Evolutionary conservation across 2,329 filamentous ascomycete genomes (phyloP), one percentile per base, ranked within the genome.

Genomic region (Microdochium nivale): DNA sequence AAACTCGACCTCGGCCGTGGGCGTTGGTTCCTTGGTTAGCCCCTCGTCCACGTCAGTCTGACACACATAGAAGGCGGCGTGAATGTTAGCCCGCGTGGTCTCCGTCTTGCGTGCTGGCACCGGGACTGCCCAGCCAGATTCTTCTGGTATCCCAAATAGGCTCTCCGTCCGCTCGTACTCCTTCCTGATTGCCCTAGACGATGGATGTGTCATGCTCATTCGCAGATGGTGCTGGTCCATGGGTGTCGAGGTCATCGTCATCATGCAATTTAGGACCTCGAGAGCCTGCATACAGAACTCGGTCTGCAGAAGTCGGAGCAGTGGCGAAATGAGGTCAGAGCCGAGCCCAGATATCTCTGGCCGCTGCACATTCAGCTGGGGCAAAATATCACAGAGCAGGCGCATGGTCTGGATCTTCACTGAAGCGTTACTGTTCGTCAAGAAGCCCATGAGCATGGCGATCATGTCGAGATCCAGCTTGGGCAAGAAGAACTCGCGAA

Each of bases 181-280:
- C 65, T 96, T 97, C 48, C 89, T 85, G 49, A 94, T 87, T 0
- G 87, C 83, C 59, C 88, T 87, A 0, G 90, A 94, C 2, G 90
- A 90, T 1, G 88, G 85, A 13, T 88, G 86, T 4, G 90, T 91
- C 90, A 99, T 96, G 68, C 92, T 97, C 95, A 99, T 99, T 37
- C 94, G 84, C 53, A 99, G 73, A 63, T 97, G 90, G 60, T 96
- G 90, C 60, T 88, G 90, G 67, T 97, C 94, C 79, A 96, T 90
- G 1, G 92, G 87, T 30, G 88, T 90, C 3, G 89, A 88, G 0
- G 90, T 90, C 75, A 97, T 92, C 25, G 88, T 89, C 80, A 96
- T 95, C 60, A 97, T 94, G 57, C 92, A 88, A 67, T 99, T 94
- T 53, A 99, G 75, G 1, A 99, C 92, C 57, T 90, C 84, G 10